These are phyloP conservation scores for Elsinoe batatas DNA, from an alignment of 2,329 filamentous ascomycete genomes.

Conservation along the genomic window DNA sequence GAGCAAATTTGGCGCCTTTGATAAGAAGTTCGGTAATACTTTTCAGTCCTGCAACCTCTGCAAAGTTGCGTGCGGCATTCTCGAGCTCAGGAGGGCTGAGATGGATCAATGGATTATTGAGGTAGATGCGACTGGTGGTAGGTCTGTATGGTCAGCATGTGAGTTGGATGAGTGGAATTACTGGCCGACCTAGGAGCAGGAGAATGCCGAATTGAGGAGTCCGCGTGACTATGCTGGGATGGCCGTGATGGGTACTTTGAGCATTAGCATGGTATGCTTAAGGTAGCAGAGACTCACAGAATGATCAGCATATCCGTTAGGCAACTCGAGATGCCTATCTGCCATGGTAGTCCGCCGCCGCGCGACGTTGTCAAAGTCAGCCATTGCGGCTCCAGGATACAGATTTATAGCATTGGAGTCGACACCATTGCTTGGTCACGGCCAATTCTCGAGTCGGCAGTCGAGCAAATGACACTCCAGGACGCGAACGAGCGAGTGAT, in stretches of 20 bases:
- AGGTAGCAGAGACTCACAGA: not conserved
- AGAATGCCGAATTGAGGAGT: not conserved
- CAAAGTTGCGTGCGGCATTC: not conserved
- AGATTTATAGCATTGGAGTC: no score
- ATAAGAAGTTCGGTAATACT: conserved; percentile 11
- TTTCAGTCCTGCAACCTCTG: conserved; percentile 7
- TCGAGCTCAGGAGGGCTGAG: conserved; percentile 1
- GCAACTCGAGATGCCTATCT: not conserved
- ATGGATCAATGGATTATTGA: conserved; percentile 8
- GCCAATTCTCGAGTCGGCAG: no score
- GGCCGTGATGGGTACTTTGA: not conserved
- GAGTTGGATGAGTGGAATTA: not conserved
- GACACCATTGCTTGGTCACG: no score
- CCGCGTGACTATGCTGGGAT: not conserved
- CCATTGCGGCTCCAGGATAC: not conserved
- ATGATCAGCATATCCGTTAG: not conserved
- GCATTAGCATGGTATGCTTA: not conserved
- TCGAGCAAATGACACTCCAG: no score
- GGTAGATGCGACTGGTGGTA: not conserved
- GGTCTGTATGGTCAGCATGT: not conserved
- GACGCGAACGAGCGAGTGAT: no score
- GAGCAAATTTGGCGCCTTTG: conserved; percentile 20
- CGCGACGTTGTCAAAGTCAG: not conserved
- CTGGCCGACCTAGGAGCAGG: not conserved
- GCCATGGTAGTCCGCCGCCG: not conserved